These are phyloP conservation scores for Diplodia sapinea DNA, from an alignment of 2,329 filamentous ascomycete genomes.

Conservation along the genomic window DNA sequence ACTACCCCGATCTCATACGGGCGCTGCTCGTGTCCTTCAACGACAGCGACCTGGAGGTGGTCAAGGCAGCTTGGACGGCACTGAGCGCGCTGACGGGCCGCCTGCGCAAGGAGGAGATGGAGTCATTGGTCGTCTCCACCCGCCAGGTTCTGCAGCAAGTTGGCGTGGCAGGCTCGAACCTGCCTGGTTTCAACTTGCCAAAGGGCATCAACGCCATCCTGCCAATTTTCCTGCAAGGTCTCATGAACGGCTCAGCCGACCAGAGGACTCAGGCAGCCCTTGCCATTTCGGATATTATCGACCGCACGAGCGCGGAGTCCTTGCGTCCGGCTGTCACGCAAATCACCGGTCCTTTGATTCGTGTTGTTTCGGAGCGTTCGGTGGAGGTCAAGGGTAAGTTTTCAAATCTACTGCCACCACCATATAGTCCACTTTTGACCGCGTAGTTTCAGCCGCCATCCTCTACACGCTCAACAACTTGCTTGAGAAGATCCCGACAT, in stretches of 20 bases:
- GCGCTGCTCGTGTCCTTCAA: conserved; percentile 90
- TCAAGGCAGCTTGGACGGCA: conserved; percentile 88
- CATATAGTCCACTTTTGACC: conserved; percentile 5
- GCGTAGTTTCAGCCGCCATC: conserved; percentile 70
- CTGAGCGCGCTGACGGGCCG: conserved; percentile 86
- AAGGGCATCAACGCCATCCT: conserved; percentile 97
- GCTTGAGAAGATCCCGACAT: conserved; percentile 92
- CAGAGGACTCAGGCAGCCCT: conserved; percentile 91
- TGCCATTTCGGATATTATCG: conserved; percentile 93
- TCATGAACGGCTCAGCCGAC: conserved; percentile 94
- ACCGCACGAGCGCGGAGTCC: conserved; percentile 84
- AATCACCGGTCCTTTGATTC: conserved; percentile 95
- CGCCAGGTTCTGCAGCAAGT: conserved; percentile 85
- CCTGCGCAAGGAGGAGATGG: conserved; percentile 97
- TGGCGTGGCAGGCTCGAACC: conserved; percentile 80
- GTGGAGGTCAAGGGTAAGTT: conserved; percentile 79
- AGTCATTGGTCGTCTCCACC: conserved; percentile 84
- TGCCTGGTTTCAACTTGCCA: conserved; percentile 86
- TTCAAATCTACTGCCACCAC: not conserved
- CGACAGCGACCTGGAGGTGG: conserved; percentile 79
- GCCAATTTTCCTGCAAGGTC: conserved; percentile 94
- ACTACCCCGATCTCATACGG: conserved; percentile 94
- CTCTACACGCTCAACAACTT: conserved; percentile 92
- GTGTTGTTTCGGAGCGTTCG: conserved; percentile 94
- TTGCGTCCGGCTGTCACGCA: conserved; percentile 96